Conservation (phyloP, 2,329 filamentous ascomycete genomes). For the Fusarium sp. region DNA sequence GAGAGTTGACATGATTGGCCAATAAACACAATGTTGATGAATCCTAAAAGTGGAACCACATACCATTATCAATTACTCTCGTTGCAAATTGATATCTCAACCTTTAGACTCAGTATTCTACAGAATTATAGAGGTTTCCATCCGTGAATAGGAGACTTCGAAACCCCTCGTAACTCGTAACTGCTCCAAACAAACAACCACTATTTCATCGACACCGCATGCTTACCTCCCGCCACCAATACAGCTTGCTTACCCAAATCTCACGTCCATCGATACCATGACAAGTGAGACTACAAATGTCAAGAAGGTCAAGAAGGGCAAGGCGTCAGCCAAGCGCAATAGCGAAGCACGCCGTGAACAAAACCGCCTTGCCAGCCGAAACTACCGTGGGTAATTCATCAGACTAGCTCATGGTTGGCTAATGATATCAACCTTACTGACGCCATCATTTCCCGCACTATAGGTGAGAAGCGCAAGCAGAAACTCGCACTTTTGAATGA, state of each 20-base stretch:
- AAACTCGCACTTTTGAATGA: constrained; percentile 58
- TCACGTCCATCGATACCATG: not conserved
- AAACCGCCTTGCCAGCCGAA: constrained; percentile 48
- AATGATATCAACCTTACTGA: constrained; percentile 23
- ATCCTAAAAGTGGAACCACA: not conserved
- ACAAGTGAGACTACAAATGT: constrained; percentile 33
- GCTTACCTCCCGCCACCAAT: not conserved
- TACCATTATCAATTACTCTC: not conserved
- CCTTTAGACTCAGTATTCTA: not conserved
- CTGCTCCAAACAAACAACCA: not conserved
- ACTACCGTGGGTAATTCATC: constrained; percentile 51
- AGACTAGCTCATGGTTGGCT: constrained; percentile 24
- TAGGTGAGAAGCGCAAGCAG: constrained; percentile 60
- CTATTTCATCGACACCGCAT: not conserved
- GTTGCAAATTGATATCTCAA: not conserved
- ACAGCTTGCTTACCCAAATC: constrained; percentile 14
- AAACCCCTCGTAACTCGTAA: not conserved
- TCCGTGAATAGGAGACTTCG: too few relatives aligned
- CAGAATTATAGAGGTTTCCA: not conserved
- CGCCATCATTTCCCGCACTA: constrained; percentile 7
- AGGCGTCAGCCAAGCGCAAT: constrained; percentile 40
- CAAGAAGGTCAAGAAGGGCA: constrained; percentile 37
- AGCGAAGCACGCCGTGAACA: constrained; percentile 47
- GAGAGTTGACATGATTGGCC: constrained; percentile 21
- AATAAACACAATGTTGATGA: not conserved